A percentile compares a stretch with the other conserved stretches of the same genome.
Conservation (phyloP, 352 stramenopile genomes). For the Phytopythium oedochilum region DNA sequence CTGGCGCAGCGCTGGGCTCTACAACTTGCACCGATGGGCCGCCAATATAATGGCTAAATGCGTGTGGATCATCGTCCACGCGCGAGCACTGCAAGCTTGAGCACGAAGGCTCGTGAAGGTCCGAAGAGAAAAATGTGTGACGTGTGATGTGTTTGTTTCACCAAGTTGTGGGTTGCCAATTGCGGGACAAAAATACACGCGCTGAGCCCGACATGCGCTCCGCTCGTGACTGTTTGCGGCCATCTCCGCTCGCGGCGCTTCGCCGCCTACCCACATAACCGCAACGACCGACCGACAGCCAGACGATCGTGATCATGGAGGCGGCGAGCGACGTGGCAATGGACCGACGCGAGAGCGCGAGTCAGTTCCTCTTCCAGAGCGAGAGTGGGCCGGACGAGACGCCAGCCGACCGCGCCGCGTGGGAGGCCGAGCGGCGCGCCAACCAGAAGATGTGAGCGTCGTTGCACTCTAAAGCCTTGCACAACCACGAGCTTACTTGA, state of each 20-base stretch:
- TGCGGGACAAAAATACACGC: not conserved
- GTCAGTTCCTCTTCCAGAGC: slow-evolving; percentile 52
- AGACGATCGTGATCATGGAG: not conserved
- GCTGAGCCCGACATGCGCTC: not conserved
- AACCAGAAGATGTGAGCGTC: slow-evolving; percentile 41
- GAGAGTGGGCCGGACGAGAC: slow-evolving; percentile 33
- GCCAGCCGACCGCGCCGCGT: slow-evolving; percentile 24
- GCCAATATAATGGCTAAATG: no score
- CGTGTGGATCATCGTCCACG: no score
- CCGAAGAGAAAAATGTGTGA: no score
- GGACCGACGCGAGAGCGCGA: slow-evolving; percentile 34
- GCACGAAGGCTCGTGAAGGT: no score
- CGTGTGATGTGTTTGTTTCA: no score
- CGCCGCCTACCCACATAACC: not conserved
- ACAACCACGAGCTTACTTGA: no score
- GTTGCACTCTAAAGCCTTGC: no score
- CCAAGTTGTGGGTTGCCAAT: no score
- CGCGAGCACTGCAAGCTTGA: no score
- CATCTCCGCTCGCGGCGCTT: not conserved
- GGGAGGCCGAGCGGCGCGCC: slow-evolving; percentile 29
- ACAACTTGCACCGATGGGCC: no score
- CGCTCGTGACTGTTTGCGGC: not conserved
- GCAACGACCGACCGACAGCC: not conserved
- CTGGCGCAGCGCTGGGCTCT: no score
- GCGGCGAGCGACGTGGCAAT: not conserved